Evolutionary conservation across 257 asterid genomes (phyloP), one percentile per base, ranked within the genome.

Genomic region (Parsonsia alboflavescens): DNA sequence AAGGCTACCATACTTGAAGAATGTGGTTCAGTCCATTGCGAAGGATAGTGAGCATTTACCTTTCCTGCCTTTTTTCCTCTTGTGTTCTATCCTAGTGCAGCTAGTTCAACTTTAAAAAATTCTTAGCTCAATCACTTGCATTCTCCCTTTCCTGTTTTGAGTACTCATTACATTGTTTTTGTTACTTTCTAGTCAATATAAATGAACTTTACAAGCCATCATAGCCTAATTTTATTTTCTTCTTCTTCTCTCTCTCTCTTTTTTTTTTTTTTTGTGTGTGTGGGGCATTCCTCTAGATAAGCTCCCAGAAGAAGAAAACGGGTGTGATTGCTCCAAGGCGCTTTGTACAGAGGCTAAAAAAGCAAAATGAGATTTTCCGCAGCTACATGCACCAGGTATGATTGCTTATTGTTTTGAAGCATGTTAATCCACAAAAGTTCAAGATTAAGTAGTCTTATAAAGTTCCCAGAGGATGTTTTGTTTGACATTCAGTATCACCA

Each of bases 311-410:
- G 91, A 93, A 86, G 78, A 93, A 93, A 82, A 93, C 98, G 53
- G 98, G 98, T 22, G 97, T 93, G 74, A 85, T 91, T 73, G 89
- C 96, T 71, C 98, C 97, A 30, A 93, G 89, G 85, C 98, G 98
- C 75, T 93, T 93, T 39, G 95, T 93, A 52, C 98, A 93, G 79
- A 87, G 95, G 81, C 83, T 93, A 84, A 91, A 85, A 85, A 93
- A 88, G 88, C 96, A 91, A 83, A 87, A 91, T 80, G 98, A 93
- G 75, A 86, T 89, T 71, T 93, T 93, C 63, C 98, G 98, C 78
- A 88, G 98, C 81, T 91, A 87, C 75, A 93, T 93, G 98, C 98
- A 93, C 79, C 98, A 93, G 97, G 98, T 93, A 80, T 82, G 84
- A 58, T 68, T 48, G 76, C 28, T 39, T 45, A 13, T 39, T 44